phyloP scores from a whole-genome alignment of 2,329 filamentous ascomycete species.

The Elsinoe arachidis region DNA sequence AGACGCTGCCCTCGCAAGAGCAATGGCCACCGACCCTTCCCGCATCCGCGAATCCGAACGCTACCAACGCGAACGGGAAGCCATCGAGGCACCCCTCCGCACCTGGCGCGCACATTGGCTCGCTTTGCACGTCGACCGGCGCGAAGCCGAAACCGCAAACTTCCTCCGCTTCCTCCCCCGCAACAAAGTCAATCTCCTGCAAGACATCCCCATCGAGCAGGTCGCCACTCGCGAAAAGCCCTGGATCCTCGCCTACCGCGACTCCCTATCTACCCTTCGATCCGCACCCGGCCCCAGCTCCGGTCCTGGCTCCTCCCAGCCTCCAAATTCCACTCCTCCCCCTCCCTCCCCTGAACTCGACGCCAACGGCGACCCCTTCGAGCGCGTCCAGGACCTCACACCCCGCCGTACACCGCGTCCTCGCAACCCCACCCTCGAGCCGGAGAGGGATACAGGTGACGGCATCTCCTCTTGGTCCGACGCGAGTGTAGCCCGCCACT shows the following conservation, averaged over 20 bases:
- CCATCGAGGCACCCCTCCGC: not conserved
- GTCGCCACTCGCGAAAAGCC: not conserved
- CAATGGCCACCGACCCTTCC: not conserved
- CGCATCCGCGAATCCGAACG: not conserved
- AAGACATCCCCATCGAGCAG: not conserved
- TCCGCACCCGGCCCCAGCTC: not conserved
- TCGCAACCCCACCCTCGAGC: constrained; percentile 5
- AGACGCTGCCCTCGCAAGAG: not conserved
- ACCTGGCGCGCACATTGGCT: not conserved
- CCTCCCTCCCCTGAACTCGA: constrained; percentile 23
- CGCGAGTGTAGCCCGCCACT: not conserved
- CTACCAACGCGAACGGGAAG: not conserved
- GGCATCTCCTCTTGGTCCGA: not conserved
- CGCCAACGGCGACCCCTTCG: constrained; percentile 32
- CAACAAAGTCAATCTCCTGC: not conserved
- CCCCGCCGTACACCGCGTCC: constrained; percentile 24
- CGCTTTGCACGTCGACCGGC: not conserved
- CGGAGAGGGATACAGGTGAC: not conserved
- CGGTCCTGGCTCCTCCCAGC: not conserved
- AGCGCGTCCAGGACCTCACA: constrained; percentile 31
- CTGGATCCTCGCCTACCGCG: not conserved
- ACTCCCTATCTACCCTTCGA: not conserved
- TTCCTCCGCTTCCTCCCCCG: not conserved
- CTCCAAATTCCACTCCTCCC: not conserved
- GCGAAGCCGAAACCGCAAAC: not conserved